Base-by-base conservation (phyloP, 2,329 filamentous ascomycete genomes). In the Sporothrix mexicana region DNA sequence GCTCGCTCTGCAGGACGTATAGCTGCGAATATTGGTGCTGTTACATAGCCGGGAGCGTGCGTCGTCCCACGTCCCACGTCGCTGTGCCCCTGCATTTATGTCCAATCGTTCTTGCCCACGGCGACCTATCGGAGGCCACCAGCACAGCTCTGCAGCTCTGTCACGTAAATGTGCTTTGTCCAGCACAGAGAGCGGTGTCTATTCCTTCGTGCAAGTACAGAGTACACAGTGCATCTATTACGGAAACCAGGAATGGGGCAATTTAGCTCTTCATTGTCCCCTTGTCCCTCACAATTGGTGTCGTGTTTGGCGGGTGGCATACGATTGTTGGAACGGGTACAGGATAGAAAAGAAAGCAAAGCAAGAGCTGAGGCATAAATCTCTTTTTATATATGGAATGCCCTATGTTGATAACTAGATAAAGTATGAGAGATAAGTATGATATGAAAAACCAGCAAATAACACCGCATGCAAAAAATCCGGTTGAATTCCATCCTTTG, bases 91-190 rank as follows among this genome's bases (percentile, higher is more conserved):
- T 69, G 47, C 49, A 55, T 57, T 69, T 30, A 15, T 51, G 53
- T 51, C 69, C 69, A 70, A 36, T 49, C 69, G n/a, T 45, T 51
- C 53, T 15, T 41, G 49, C 69, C 57, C n/a, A 23, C 70, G 61
- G 61, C 70, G 23, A 23, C 70, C 61, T 66, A 72, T 72, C 13
- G 61, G 61, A 72, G 70, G 49, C 59, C 36, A 71, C 69, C 59
- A 71, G 69, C 59, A 61, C 47, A 53, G 57, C 59, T 47, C 43
- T 51, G 57, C 57, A 62, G 43, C 68, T 9, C 4, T n/a, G 10
- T 5, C n/a, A 23, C 25, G 55, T 13, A 47, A 12, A 36, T 55
- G n/a, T 13, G 51, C 10, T 55, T 20, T 20, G n/a, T 55, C 3
- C 20, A 55, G 8, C 23, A 36, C 23, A 17, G n/a, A 36, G 15